A percentile compares a stretch with the other conserved stretches of the same genome.
phyloP scores from a whole-genome alignment of 108 stramenopile genomes.

The Phaeodactylum tricornutum region DNA sequence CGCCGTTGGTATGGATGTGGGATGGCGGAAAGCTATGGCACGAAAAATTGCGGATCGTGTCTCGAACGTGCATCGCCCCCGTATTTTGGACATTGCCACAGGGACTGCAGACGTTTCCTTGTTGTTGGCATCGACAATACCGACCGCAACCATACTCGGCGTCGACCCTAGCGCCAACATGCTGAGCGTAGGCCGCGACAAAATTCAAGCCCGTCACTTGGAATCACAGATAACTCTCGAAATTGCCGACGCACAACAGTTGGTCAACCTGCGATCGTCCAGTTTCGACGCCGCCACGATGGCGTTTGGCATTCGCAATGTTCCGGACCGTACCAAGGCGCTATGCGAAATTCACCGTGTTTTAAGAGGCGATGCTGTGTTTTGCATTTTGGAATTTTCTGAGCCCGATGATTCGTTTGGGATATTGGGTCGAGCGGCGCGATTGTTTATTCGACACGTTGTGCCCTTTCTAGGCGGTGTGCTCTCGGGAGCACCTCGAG shows the following conservation, averaged over 20 bases:
- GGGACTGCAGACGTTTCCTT: constrained; percentile 93
- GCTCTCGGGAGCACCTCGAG: constrained; percentile 54
- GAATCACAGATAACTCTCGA: constrained; percentile 29
- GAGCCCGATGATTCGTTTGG: constrained; percentile 45
- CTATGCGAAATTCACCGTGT: constrained; percentile 72
- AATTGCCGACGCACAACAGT: constrained; percentile 59
- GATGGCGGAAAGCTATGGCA: constrained; percentile 73
- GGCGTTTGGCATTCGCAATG: constrained; percentile 92
- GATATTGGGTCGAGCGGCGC: constrained; percentile 43
- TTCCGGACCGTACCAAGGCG: constrained; percentile 50
- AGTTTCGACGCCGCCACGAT: constrained; percentile 86
- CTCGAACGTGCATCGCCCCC: background rate
- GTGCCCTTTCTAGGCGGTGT: constrained; percentile 69
- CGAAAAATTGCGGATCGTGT: constrained; percentile 22
- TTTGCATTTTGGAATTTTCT: constrained; percentile 74
- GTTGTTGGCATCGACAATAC: constrained; percentile 43
- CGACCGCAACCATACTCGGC: constrained; percentile 40
- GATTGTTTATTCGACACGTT: constrained; percentile 59
- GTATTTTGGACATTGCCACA: constrained; percentile 72
- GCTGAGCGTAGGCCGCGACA: constrained; percentile 64
- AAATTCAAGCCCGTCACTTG: constrained; percentile 37
- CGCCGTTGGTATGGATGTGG: constrained; percentile 73
- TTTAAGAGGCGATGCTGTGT: constrained; percentile 34
- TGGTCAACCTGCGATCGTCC: constrained; percentile 17
- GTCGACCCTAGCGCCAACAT: constrained; percentile 85